These are phyloP conservation scores for Phyllostachys edulis DNA, from an alignment of 176 grass and related monocot species.

Conservation along the genomic window DNA sequence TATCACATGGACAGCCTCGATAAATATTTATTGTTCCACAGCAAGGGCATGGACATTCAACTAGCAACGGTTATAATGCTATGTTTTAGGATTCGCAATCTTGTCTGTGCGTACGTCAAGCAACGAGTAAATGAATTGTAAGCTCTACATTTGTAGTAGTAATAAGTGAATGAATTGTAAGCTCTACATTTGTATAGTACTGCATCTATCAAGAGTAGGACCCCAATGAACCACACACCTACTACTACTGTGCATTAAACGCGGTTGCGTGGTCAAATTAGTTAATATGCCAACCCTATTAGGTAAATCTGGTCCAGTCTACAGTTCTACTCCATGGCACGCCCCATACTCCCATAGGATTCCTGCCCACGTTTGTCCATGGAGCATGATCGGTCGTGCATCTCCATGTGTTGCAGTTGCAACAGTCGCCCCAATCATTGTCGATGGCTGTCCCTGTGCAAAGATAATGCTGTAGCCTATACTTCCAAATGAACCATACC, in stretches of 20 bases:
- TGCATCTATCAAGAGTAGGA: not conserved
- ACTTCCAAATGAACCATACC: not conserved
- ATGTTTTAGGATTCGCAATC: not conserved
- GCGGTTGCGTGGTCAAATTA: conserved; percentile 21
- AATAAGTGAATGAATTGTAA: not conserved
- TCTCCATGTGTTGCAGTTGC: conserved; percentile 14
- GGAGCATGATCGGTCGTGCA: not conserved
- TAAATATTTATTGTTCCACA: too few relatives aligned
- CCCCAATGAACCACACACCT: not conserved
- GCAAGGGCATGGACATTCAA: too few relatives aligned
- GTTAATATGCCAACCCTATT: not conserved
- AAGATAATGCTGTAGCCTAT: not conserved
- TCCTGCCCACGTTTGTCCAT: not conserved
- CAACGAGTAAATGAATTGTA: not conserved
- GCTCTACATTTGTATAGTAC: not conserved
- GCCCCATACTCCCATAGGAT: not conserved
- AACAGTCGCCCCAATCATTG: not conserved
- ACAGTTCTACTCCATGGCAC: not conserved
- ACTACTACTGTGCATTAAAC: conserved; percentile 2
- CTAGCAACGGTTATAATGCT: not conserved
- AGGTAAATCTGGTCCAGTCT: conserved; percentile 14
- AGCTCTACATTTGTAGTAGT: not conserved
- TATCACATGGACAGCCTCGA: too few relatives aligned
- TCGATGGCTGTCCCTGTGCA: not conserved
- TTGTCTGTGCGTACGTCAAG: not conserved